A percentile compares a stretch with the other conserved stretches of the same genome.
phyloP scores from a whole-genome alignment of 495 filamentous ascomycete genomes.

The Tetracladium setigerum region DNA sequence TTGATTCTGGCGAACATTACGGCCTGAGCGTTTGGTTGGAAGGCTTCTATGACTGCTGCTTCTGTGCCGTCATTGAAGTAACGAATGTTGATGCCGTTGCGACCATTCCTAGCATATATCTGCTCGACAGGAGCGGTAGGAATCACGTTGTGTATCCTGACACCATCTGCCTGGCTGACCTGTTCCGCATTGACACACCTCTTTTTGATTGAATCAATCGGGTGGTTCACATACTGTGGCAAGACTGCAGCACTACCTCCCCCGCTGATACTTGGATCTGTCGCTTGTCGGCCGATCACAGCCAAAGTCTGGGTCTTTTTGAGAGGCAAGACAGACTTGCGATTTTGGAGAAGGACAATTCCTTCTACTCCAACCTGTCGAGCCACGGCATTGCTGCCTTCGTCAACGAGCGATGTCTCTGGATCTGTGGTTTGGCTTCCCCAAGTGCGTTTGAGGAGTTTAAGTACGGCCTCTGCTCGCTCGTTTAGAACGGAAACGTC shows the following conservation, averaged over 20 bases:
- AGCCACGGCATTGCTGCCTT: slow-evolving; percentile 38
- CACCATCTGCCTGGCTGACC: not conserved
- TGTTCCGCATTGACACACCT: not conserved
- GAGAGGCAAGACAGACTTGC: slow-evolving; percentile 42
- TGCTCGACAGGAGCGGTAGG: not conserved
- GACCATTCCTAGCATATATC: not conserved
- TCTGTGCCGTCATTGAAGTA: not conserved
- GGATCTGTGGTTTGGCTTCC: slow-evolving; percentile 40
- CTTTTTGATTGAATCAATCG: not conserved
- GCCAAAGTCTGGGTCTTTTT: slow-evolving; percentile 33
- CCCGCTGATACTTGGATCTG: slow-evolving; percentile 54
- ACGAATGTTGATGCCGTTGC: slow-evolving; percentile 2
- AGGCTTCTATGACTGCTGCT: not conserved
- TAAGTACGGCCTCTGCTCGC: slow-evolving; percentile 49
- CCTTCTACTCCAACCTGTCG: slow-evolving; percentile 45
- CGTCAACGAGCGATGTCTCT: slow-evolving; percentile 26
- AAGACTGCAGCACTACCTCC: slow-evolving; percentile 59
- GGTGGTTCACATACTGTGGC: slow-evolving; percentile 45
- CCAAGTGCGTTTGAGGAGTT: slow-evolving; percentile 46
- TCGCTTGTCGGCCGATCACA: slow-evolving; percentile 58
- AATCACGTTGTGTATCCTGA: not conserved
- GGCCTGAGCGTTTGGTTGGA: not conserved
- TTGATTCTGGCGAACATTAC: slow-evolving; percentile 1
- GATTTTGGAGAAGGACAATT: slow-evolving; percentile 55
- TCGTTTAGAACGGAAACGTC: slow-evolving; percentile 47